Evolutionary conservation across 768 basidiomycete genomes (phyloP).

Genomic region (Boletus rubescentipes): DNA sequence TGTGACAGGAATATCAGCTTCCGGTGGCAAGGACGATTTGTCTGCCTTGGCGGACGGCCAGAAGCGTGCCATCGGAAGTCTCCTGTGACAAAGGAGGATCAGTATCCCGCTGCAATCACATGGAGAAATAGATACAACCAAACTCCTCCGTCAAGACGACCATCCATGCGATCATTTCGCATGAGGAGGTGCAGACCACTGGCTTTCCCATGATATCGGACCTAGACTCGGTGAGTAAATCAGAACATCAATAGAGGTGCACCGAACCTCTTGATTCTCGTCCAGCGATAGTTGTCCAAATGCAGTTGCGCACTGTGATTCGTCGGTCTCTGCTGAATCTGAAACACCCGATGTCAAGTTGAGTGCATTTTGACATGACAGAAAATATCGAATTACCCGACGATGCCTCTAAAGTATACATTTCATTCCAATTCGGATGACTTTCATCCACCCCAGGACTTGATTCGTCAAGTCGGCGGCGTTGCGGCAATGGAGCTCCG

Average conservation of each 20-base stretch:
- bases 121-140: conserved; percentile 44
- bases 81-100: conserved; percentile 40
- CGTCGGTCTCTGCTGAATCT: conserved; percentile 40
- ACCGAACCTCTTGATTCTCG: conserved; percentile 66
- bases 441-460: conserved; percentile 9
- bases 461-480: conserved; percentile 42
- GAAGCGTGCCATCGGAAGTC: conserved; percentile 70
- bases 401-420: conserved; percentile 56
- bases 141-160: conserved; percentile 65
- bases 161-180: conserved; percentile 61
- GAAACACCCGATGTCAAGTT: conserved; percentile 18
- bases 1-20: conserved; percentile 43
- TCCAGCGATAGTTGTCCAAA: conserved; percentile 73
- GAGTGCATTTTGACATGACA: not conserved
- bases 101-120: conserved; percentile 8
- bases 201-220: conserved; percentile 80
- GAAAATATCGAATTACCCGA: conserved; percentile 26
- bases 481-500: conserved; percentile 42
- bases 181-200: conserved; percentile 78
- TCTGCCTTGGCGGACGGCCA: conserved; percentile 62
- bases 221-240: conserved; percentile 41
- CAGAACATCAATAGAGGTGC: not conserved
- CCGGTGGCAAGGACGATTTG: conserved; percentile 37
- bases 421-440: conserved; percentile 52
- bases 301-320: conserved; percentile 48